Evolutionary conservation across 176 grass and related monocot genomes (phyloP), one percentile per base, ranked within the genome.

Genomic region (Cymbopogon citratus): DNA sequence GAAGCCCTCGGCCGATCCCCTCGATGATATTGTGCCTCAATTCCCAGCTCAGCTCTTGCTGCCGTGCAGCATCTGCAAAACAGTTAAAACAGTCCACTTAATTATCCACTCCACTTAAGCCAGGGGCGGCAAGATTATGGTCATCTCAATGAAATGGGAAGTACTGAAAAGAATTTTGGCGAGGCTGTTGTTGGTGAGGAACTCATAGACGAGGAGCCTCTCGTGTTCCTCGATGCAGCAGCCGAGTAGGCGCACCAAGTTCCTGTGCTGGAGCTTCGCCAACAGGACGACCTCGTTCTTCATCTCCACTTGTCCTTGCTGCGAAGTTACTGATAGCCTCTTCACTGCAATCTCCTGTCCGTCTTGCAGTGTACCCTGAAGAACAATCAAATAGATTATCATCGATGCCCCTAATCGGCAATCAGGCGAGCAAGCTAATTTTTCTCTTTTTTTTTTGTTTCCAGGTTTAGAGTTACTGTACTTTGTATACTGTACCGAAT

Each of bases 251-350:
- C 81, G 65, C 33, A 88, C 91, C 24, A 94, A 49, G 28, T 94
- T 91, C 57, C 19, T 91, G 66, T 91, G 91, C 63, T 88, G 88
- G 5, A 94, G 91, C 79, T 94, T 94, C 5, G 79, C 91, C 1
- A 91, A 25, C 1, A 94, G 29, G 25, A 52, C 57, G 0, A 94
- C 59, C 83, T 94, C 91, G 51, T 86, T 94, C 73, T 28, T 85
- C 40, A 91, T 69, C 31, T 94, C 75, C 4, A 43, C 19, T 0
- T 27, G 44, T 11, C 88, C 91, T 66, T 94, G 85, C 24, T 57
- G 31, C 0, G 91, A 94, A 12, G 44, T 69, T 29, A 16, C 12
- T 13, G 86, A 74, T 7, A 91, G 12, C 13, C 91, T 88, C 56
- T 94, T 94, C 57, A 91, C 91, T 11, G 88, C 91, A 56, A 91